Conservation (phyloP, 106 monocot genomes). For the Iris macrosiphon region DNA sequence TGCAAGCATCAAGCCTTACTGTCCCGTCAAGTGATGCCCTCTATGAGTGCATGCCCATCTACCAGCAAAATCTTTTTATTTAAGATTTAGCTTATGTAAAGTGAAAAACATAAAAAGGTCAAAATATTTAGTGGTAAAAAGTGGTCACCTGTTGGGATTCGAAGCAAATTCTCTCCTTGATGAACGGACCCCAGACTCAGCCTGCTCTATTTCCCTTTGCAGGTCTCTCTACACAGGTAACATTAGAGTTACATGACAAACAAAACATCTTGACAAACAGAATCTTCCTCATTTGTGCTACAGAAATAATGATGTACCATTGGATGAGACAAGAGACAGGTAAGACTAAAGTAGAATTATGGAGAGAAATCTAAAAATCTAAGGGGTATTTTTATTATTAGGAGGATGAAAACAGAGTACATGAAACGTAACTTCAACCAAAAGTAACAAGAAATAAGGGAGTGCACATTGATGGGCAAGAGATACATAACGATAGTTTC, state of each 20-base stretch:
- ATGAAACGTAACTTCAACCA: too few species aligned
- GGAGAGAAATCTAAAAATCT: too few species aligned
- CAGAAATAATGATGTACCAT: constrained; percentile 1
- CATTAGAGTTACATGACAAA: neutral
- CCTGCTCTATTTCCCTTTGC: constrained; percentile 76
- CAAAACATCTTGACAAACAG: neutral
- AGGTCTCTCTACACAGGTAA: constrained; percentile 61
- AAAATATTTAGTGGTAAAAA: neutral
- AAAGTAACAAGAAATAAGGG: too few species aligned
- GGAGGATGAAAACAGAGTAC: too few species aligned
- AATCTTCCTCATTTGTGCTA: neutral
- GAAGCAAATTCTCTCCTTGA: constrained; percentile 69
- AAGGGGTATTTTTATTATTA: too few species aligned
- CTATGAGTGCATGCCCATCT: neutral
- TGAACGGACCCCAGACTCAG: constrained; percentile 63
- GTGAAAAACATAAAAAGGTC: too few species aligned
- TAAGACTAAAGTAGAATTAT: too few species aligned
- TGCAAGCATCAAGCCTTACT: too few species aligned
- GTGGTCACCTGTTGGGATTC: constrained; percentile 46
- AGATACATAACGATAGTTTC: too few species aligned
- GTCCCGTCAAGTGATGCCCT: too few species aligned
- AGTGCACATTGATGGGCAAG: too few species aligned
- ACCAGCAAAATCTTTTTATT: neutral
- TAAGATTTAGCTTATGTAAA: neutral
- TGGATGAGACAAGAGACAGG: too few species aligned